These are phyloP conservation scores for Boletellus ananas DNA, from an alignment of 768 basidiomycete species.

Conservation along the genomic window DNA sequence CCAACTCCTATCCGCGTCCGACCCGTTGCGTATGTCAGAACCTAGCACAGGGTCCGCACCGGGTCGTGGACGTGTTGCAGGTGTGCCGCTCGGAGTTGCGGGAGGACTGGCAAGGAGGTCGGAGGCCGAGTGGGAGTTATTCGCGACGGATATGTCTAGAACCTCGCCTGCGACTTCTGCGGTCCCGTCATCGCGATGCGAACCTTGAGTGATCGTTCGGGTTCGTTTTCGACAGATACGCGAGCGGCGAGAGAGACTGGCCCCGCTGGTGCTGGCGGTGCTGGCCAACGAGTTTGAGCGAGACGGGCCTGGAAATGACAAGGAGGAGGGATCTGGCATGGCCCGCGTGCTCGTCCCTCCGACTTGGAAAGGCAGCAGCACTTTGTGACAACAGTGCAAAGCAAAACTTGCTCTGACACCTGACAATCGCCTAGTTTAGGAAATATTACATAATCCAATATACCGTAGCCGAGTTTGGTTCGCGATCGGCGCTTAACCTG, in stretches of 20 bases:
- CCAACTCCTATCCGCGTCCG: constrained; percentile 24
- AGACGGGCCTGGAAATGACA: constrained; percentile 28
- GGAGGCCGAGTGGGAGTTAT: constrained; percentile 12
- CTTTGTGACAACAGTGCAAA: constrained; percentile 8
- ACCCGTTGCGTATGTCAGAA: constrained; percentile 7
- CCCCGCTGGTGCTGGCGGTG: constrained; percentile 45
- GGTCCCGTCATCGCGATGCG: constrained; percentile 18
- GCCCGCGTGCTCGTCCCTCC: constrained; percentile 24
- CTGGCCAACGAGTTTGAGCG: constrained; percentile 34
- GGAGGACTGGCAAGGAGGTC: constrained; percentile 7
- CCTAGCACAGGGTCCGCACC: constrained; percentile 8
- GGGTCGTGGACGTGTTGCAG: constrained; percentile 14
- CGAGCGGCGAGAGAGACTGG: constrained; percentile 49
- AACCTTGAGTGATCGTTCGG: constrained; percentile 42
- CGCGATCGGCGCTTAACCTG: constrained; percentile 17
- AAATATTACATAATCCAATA: constrained; percentile 28
- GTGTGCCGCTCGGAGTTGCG: constrained; percentile 5
- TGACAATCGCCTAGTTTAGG: constrained; percentile 17
- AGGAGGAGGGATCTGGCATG: constrained; percentile 32
- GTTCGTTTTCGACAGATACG: constrained; percentile 51
- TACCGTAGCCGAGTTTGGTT: background rate
- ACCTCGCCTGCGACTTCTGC: constrained; percentile 18
- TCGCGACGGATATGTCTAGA: constrained; percentile 28
- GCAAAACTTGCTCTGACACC: constrained; percentile 1
- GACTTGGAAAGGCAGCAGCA: constrained; percentile 13